phyloP scores from a whole-genome alignment of 352 stramenopile species.

The Sclerospora graminicola region DNA sequence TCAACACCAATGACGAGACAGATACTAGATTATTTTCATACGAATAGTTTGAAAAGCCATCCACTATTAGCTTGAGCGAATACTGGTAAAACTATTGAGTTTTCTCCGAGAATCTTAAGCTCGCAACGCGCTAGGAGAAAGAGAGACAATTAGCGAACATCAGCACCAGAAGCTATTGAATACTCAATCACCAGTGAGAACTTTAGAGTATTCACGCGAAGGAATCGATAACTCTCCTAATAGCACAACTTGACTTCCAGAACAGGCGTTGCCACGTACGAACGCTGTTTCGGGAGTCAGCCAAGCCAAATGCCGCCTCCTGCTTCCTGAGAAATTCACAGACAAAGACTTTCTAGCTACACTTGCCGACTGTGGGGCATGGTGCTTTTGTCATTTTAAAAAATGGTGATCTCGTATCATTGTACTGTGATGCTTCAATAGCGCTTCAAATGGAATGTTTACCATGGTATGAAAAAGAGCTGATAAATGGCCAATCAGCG shows the following conservation, averaged over 20 bases:
- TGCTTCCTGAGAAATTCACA: constrained; percentile 17
- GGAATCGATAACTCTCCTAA: constrained; percentile 16
- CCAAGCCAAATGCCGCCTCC: constrained; percentile 16
- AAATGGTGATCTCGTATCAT: constrained; percentile 28
- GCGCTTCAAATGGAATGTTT: constrained; percentile 16
- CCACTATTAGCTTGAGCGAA: constrained; percentile 40
- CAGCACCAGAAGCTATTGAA: not conserved
- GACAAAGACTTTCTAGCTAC: constrained; percentile 18
- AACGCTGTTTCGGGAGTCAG: no score
- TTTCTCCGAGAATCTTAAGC: constrained; percentile 46
- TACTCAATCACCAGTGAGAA: constrained; percentile 10
- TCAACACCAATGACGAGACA: not conserved
- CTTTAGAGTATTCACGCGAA: constrained; percentile 19
- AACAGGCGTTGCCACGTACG: no score
- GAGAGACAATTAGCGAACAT: not conserved
- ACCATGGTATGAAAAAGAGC: no score
- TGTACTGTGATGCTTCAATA: constrained; percentile 17
- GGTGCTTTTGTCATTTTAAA: constrained; percentile 15
- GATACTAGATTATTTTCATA: constrained; percentile 13
- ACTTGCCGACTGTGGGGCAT: not conserved
- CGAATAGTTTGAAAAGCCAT: constrained; percentile 58
- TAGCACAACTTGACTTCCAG: no score
- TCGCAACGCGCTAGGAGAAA: constrained; percentile 23
- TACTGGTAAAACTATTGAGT: constrained; percentile 61
- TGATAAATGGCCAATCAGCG: no score